Percentiles rank a stretch among this genome's conserved stretches.
Evolutionary conservation across 2,329 filamentous ascomycete species (phyloP).

Genomic region (Claviceps sp.): DNA sequence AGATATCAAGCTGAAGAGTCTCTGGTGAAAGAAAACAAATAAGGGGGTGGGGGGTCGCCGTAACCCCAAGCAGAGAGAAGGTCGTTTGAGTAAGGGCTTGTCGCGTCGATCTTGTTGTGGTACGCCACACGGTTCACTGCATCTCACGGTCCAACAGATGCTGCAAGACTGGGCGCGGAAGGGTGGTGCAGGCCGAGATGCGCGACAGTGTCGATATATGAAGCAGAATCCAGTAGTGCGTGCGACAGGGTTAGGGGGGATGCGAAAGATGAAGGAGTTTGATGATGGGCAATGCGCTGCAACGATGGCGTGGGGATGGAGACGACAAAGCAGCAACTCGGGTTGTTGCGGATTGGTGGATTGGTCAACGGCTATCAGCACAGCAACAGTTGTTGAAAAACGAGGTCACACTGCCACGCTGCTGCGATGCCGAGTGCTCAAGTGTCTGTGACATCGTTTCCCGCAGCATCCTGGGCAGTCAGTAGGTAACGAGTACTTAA

Average conservation of each 20-base stretch:
- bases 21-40: not conserved
- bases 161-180: not conserved
- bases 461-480: too few species aligned
- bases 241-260: not conserved
- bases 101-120: conserved; percentile 9
- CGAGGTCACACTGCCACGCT: not conserved
- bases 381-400: not conserved
- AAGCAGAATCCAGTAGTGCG: not conserved
- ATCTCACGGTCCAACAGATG: conserved; percentile 9
- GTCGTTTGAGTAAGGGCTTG: conserved; percentile 5
- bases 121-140: conserved; percentile 12
- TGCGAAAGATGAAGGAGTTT: not conserved
- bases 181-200: conserved; percentile 1
- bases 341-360: too few species aligned
- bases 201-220: conserved; percentile 1
- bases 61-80: not conserved
- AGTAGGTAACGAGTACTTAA: not conserved
- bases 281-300: too few species aligned
- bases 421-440: not conserved
- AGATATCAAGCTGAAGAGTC: conserved; percentile 1
- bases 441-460: not conserved
- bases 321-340: too few species aligned
- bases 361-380: too few species aligned
- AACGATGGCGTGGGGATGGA: too few species aligned
- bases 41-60: not conserved